phyloP scores from a whole-genome alignment of 2,329 filamentous ascomycete species.

The Ceratocystis lukuohia region DNA sequence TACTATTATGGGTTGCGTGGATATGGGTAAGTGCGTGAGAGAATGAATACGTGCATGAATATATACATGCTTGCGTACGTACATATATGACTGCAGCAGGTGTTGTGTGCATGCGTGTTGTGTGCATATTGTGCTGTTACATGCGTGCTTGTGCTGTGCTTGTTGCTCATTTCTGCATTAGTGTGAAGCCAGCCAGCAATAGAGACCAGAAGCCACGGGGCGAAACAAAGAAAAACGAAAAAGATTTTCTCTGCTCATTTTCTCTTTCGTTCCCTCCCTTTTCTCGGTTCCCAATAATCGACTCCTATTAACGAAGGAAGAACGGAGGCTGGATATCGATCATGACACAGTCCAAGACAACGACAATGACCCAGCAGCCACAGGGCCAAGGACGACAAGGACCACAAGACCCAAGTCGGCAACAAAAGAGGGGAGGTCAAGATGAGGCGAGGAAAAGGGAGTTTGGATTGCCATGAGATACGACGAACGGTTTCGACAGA shows the following conservation, averaged over 20 bases:
- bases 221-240: neutral
- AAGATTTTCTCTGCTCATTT: neutral
- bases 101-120: neutral
- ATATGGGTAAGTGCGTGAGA: neutral
- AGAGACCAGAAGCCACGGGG: neutral
- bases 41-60: neutral
- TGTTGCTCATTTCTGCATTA: neutral
- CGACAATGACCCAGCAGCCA: neutral
- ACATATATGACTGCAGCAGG: neutral
- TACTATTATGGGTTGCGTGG: neutral
- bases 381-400: neutral
- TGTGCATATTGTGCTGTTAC: neutral
- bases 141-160: neutral
- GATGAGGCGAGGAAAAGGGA: no score
- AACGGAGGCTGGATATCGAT: neutral
- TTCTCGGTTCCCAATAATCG: neutral
- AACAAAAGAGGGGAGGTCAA: neutral
- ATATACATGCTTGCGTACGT: neutral
- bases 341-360: constrained; percentile 2
- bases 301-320: neutral
- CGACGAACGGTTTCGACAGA: no score
- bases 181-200: neutral
- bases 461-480: no score
- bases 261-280: neutral
- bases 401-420: neutral